A percentile compares a stretch with the other conserved stretches of the same genome.
phyloP scores from a whole-genome alignment of 169 alveolate genomes.

The Perkinsus marinus region DNA sequence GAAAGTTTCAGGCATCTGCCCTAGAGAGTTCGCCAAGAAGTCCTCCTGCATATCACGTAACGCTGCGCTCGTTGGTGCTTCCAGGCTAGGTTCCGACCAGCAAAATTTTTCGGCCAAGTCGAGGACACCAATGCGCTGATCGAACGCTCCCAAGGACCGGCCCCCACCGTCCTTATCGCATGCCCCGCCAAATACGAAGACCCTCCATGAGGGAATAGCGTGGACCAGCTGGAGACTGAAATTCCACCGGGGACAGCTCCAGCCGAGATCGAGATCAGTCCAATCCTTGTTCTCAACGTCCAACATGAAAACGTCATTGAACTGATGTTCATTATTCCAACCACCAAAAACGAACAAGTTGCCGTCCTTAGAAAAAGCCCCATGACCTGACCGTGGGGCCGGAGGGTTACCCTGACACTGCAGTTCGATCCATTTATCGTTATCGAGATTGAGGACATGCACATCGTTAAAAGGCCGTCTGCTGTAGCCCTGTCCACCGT shows the following conservation, averaged over 20 bases:
- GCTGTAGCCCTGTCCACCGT: conserved; percentile 70
- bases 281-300: conserved; percentile 71
- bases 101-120: conserved; percentile 24
- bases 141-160: background rate
- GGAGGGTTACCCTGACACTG: conserved; percentile 64
- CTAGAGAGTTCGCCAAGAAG: background rate
- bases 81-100: conserved; percentile 6
- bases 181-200: conserved; percentile 80
- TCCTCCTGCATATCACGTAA: background rate
- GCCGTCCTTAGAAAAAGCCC: conserved; percentile 49
- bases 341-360: conserved; percentile 68
- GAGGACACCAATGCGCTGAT: conserved; percentile 5
- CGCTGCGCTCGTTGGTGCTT: background rate
- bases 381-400: conserved; percentile 67
- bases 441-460: conserved; percentile 61
- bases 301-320: conserved; percentile 58
- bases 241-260: conserved; percentile 77
- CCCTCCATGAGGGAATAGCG: conserved; percentile 82
- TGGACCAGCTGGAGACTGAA: conserved; percentile 70
- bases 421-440: conserved; percentile 58
- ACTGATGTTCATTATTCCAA: conserved; percentile 71
- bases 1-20: background rate
- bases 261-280: conserved; percentile 64
- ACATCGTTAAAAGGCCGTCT: conserved; percentile 69
- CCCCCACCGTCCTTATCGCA: conserved; percentile 72